A percentile compares a stretch with the other conserved stretches of the same genome.
phyloP scores from a whole-genome alignment of 1,139 yeast species.

The Suhomyces taliae region DNA sequence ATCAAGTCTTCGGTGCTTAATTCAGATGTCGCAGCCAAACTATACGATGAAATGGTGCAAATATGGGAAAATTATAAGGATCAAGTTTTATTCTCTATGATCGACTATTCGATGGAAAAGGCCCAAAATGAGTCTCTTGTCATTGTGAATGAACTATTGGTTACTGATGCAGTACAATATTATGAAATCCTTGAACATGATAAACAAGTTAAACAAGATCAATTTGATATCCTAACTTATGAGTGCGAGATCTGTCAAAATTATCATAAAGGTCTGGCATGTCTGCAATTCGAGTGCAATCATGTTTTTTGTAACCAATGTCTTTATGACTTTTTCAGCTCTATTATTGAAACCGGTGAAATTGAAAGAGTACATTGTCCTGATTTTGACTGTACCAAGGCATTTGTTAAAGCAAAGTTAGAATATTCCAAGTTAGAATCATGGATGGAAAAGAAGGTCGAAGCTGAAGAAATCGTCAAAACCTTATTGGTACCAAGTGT shows the following conservation, averaged over 20 bases:
- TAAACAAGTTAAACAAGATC: conserved; percentile 19
- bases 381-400: conserved; percentile 46
- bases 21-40: conserved; percentile 8
- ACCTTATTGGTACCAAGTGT: conserved; percentile 41
- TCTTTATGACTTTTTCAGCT: conserved; percentile 44
- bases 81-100: conserved; percentile 44
- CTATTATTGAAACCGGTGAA: conserved; percentile 51
- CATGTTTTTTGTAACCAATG: conserved; percentile 60
- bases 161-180: conserved; percentile 16
- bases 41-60: conserved; percentile 21
- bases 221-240: conserved; percentile 43
- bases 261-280: conserved; percentile 46
- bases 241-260: conserved; percentile 63
- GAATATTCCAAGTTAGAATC: conserved; percentile 24
- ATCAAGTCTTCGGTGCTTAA: conserved; percentile 24
- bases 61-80: conserved; percentile 44
- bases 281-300: conserved; percentile 47
- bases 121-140: conserved; percentile 12
- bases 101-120: conserved; percentile 44
- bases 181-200: conserved; percentile 18
- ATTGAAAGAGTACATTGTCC: conserved; percentile 62
- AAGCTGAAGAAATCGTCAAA: conserved; percentile 12
- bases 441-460: conserved; percentile 17
- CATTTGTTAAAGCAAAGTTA: conserved; percentile 18
- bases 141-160: not conserved